A percentile compares a stretch with the other conserved stretches of the same genome.
phyloP scores from a whole-genome alignment of 2,329 filamentous ascomycete species.

The Trichoderma arundinaceum region DNA sequence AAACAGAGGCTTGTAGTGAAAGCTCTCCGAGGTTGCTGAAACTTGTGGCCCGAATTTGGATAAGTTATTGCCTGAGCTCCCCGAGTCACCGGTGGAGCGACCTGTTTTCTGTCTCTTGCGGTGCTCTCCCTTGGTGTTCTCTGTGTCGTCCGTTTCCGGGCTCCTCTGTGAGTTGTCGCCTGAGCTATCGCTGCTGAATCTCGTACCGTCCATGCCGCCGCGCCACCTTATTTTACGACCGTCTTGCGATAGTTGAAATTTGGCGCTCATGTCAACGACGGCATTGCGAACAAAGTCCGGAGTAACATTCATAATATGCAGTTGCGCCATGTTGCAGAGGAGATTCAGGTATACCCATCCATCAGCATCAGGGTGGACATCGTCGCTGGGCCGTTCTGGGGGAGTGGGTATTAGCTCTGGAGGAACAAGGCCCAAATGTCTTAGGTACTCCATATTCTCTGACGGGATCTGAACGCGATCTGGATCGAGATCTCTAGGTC shows the following conservation, averaged over 20 bases:
- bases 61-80: slow-evolving; percentile 45
- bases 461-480: slow-evolving; percentile 74
- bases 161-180: slow-evolving; percentile 55
- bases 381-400: slow-evolving; percentile 33
- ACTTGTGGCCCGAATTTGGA: slow-evolving; percentile 50
- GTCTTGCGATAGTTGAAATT: slow-evolving; percentile 78
- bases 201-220: slow-evolving; percentile 69
- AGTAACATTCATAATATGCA: slow-evolving; percentile 85
- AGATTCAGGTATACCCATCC: slow-evolving; percentile 86
- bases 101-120: slow-evolving; percentile 54
- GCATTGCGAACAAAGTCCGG: slow-evolving; percentile 77
- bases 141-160: slow-evolving; percentile 57
- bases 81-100: slow-evolving; percentile 45
- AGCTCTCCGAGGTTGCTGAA: slow-evolving; percentile 52
- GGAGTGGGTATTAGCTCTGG: slow-evolving; percentile 53
- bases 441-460: slow-evolving; percentile 81
- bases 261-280: slow-evolving; percentile 70
- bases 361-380: slow-evolving; percentile 66
- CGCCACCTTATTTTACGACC: slow-evolving; percentile 82
- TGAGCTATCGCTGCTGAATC: slow-evolving; percentile 67
- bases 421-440: slow-evolving; percentile 71
- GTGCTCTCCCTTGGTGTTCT: slow-evolving; percentile 49
- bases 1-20: slow-evolving; percentile 70
- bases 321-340: slow-evolving; percentile 78
- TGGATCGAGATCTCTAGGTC: slow-evolving; percentile 77